Evolutionary conservation across 306 rosid species (phyloP), one percentile per base, ranked within the genome.

Genomic region (Amphicarpaea edgeworthii): DNA sequence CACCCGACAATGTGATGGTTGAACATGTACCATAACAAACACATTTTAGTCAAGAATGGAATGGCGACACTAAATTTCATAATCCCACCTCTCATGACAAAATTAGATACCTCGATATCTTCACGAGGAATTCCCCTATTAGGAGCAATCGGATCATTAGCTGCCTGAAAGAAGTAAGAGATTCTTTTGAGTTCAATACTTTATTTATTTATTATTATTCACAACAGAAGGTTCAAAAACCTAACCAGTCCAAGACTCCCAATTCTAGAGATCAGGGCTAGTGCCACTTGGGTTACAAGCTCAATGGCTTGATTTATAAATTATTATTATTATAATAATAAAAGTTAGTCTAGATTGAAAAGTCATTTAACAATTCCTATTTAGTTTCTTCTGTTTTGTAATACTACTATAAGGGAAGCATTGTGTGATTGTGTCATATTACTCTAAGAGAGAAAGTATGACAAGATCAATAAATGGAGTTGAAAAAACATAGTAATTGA

Each of bases 111-210:
- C 97, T 92, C 64, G 77, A 95, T 95, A 86, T 90, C 97, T 69
- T 87, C 91, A 45, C 91, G 93, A 69, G 99, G 97, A 72, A 95
- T 88, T 76, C 89, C 99, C 87, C 92, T 83, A 32, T 79, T 20
- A 7, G 97, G 96, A 81, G 99, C 99, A 79, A 95, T 89, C 3
- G 99, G 97, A 82, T 95, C 99, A 81, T 90, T 92, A 79, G 83
- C 97, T 16, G 97, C 99, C 99, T 92, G 89, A 10, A 85, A 79
- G 81, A 78, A 57, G 55, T 81, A 51, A 77, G 23, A 17, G 12
- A 77, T 78, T 23, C 19, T 10, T 49, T 23, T 53, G 49, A 79
- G 70, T 71, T 69, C 62, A 21, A 46, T 49, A 64, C 1, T 7
- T 34, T 34, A 1, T 7, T 30, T 34, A 50, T 70, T 41, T 37